Evolutionary conservation across 2,329 filamentous ascomycete species (phyloP), one percentile per base, ranked within the genome.

Genomic region (Colletotrichum spaethianum): DNA sequence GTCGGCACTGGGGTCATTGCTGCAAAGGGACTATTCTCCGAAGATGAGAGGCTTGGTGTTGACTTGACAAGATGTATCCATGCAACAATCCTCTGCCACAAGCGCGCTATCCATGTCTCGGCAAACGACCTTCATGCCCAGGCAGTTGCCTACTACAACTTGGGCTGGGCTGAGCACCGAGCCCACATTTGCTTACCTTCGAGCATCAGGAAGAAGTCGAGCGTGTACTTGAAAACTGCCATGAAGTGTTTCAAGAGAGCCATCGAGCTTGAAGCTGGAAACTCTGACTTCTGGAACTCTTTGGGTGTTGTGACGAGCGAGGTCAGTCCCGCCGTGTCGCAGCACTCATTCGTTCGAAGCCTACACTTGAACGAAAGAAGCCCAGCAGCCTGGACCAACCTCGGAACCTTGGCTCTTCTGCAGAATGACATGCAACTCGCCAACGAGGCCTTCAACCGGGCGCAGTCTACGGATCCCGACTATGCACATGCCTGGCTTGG

Each of bases 271-370:
- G 97, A 99, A 81, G 93, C 95, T 8, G 94, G 95, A 63, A 99
- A 98, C 79, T 86, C 94, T 0, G 96, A 98, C 76, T 98, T 98
- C 81, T 99, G 96, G 96, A 98, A 98, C 79, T 93, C 96, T 0
- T 87, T 99, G 3, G 96, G 96, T 61, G 94, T 98, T 4, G 94
- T 94, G 33, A 98, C 96, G 2, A 95, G 94, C 74, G 90, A 91
- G 56, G 88, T 98, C 75, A 98, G 94, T 78, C 93, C 95, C 0
- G 91, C 93, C 68, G 94, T 99, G 2, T 92, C 96, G 0, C 96
- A 99, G 80, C 97, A 99, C 80, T 91, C 96, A 0, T 96, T 99
- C 77, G 93, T 98, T 16, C 89, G 97, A 76, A 98, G 95, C 75
- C 82, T 99, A n/a, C 93, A 97, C 80, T 86, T 99, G 20, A 97